Base-by-base conservation (phyloP, 2,329 filamentous ascomycete genomes). In the Colletotrichum paranaense region DNA sequence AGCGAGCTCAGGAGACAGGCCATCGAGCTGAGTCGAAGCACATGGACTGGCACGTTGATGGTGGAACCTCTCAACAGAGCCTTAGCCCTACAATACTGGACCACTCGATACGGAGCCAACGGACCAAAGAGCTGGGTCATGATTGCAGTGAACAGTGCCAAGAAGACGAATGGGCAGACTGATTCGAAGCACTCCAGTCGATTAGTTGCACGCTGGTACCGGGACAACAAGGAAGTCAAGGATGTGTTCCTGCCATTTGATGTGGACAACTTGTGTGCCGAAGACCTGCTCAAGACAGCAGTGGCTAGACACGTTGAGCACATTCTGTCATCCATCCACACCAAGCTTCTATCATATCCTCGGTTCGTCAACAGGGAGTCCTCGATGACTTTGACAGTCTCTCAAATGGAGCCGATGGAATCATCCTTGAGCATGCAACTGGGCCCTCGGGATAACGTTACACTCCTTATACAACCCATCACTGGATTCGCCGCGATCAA, bases 41-140 rank as follows among this genome's bases (percentile, higher is more conserved):
- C 91, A 38, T 98, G 97, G 96, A 91, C 92, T 38, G 92, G 94
- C 68, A 92, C 92, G 42, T 82, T 98, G 58, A 91, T 90, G 77
- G 88, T 97, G 19, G 94, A 98, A 80, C 88, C 92, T 32, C 87
- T 98, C 49, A 94, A 97, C 80, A 90, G 97, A 73, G 93, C 93
- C 32, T 85, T 99, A 71, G 91, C 95, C 11, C 89, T 99, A 42
- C 95, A 98, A 79, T 99, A 99, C 83, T 99, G 97, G 97, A 87
- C 90, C 19, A 88, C 90, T 63, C 90, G 92, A 77, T 87, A 88
- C 69, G 79, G 81, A 26, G 80, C 82, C 35, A 85, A 85, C 53
- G 90, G 90, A 1, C 87, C 89, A 19, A 98, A 97, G 85, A 97
- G 92, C 80, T 99, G 97, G 96, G 87, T 99, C 60, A 92, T 98